Base-by-base conservation (phyloP, 1,284 basidiomycete genomes). In the Phenoliferia sp. region DNA sequence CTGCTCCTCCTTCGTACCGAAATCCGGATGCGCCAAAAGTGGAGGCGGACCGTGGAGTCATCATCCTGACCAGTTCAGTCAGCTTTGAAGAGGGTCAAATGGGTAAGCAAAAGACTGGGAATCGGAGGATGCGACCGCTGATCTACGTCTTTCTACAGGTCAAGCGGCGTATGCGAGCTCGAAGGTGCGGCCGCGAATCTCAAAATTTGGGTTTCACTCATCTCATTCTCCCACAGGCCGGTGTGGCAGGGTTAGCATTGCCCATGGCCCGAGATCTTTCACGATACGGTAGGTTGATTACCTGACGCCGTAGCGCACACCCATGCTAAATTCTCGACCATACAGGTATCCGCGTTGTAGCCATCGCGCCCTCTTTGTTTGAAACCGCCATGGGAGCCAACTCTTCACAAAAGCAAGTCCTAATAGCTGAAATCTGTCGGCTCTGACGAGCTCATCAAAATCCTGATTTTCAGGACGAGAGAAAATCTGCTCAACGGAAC, bases 231-330 rank as follows among this genome's bases (percentile, higher is more conserved):
- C n/a, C n/a, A n/a, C n/a, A n/a, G n/a, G 79, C 76, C 0, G 79
- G 76, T 1, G 77, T 80, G 0, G 71, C 76, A 19, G 72, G 72
- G 2, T 56, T 80, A 57, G 74, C 70, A 0, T 64, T 80, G 4
- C 79, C 79, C 9, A 78, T 80, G 76, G 77, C 79, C 9, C 64
- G 78, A 26, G 79, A 80, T 67, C 63, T 80, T 17, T 77, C 78
- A 2, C 72, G 78, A 69, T 78, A 74, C 65, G 79, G 77, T 74
- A 15, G 39, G 12, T 15, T 31, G 26, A 6, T 31, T n/a, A n/a
- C n/a, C n/a, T n/a, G n/a, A n/a, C n/a, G n/a, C n/a, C n/a, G n/a
- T n/a, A n/a, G n/a, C n/a, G n/a, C n/a, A n/a, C n/a, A n/a, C n/a
- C n/a, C n/a, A n/a, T n/a, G n/a, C n/a, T n/a, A n/a, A 3, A 50